Evolutionary conservation across 805 yeast genomes (phyloP).

Genomic region (Kluyveromyces wickerhamii): DNA sequence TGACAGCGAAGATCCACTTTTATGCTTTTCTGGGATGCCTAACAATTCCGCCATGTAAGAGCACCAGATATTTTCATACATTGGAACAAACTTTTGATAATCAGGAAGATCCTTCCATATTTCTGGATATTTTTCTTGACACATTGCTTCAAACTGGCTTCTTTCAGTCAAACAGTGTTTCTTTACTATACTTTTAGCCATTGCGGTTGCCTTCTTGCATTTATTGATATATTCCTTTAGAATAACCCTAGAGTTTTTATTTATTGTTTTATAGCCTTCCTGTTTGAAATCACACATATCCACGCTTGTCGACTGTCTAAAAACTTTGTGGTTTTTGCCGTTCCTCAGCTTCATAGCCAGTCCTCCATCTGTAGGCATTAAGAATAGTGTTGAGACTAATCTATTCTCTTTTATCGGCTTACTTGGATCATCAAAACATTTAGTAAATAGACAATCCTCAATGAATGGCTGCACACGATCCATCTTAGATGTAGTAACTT

Average conservation of each 20-base stretch:
- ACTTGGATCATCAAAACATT: constrained; percentile 22
- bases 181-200: constrained; percentile 24
- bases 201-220: constrained; percentile 16
- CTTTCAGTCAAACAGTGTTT: constrained; percentile 13
- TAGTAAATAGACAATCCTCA: constrained; percentile 23
- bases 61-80: constrained; percentile 63
- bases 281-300: constrained; percentile 13
- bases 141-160: constrained; percentile 17
- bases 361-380: constrained; percentile 32
- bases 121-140: constrained; percentile 15
- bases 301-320: constrained; percentile 10
- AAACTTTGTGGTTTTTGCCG: constrained; percentile 11
- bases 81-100: constrained; percentile 43
- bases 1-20: constrained; percentile 12
- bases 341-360: constrained; percentile 16
- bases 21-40: constrained; percentile 24
- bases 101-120: constrained; percentile 24
- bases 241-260: constrained; percentile 26
- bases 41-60: constrained; percentile 54
- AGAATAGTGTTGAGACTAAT: constrained; percentile 24
- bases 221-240: constrained; percentile 22
- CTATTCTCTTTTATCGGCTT: constrained; percentile 28
- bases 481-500: constrained; percentile 19
- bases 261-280: constrained; percentile 19
- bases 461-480: constrained; percentile 26